Evolutionary conservation across 1,284 basidiomycete species (phyloP).

Genomic region (Inonotus obliquus): DNA sequence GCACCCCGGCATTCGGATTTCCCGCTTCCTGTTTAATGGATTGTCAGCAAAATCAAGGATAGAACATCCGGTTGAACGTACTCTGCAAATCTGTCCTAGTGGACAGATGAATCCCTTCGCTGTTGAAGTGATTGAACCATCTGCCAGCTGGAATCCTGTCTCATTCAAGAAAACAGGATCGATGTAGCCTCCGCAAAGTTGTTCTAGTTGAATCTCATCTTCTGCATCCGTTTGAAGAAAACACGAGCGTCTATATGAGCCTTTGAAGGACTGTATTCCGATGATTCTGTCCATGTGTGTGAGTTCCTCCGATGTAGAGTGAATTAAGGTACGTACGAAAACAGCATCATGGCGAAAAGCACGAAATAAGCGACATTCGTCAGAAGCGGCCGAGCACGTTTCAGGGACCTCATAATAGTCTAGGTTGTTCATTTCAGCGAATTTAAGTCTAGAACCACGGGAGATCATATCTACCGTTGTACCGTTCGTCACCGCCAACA

Average conservation of each 20-base stretch:
- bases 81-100: slow-evolving; percentile 72
- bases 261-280: slow-evolving; percentile 87
- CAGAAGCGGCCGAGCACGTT: slow-evolving; percentile 84
- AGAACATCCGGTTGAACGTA: slow-evolving; percentile 27
- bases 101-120: slow-evolving; percentile 83
- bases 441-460: neutral
- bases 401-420: slow-evolving; percentile 93
- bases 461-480: slow-evolving; percentile 62
- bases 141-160: slow-evolving; percentile 42
- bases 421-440: slow-evolving; percentile 26
- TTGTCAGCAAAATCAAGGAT: neutral
- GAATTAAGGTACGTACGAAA: slow-evolving; percentile 55
- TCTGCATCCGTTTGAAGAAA: slow-evolving; percentile 48
- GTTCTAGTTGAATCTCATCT: slow-evolving; percentile 44
- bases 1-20: slow-evolving; percentile 68
- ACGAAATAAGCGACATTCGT: slow-evolving; percentile 90
- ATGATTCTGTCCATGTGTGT: slow-evolving; percentile 57
- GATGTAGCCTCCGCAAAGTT: slow-evolving; percentile 79
- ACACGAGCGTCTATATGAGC: slow-evolving; percentile 71
- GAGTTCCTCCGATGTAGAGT: neutral
- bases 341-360: slow-evolving; percentile 84
- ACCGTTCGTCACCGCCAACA: slow-evolving; percentile 87
- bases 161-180: slow-evolving; percentile 47
- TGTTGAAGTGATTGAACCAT: slow-evolving; percentile 30
- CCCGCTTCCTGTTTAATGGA: slow-evolving; percentile 43